Percentiles rank a stretch among this genome's conserved stretches.
Conservation (phyloP, 1,139 yeast species). For the Kurtzmaniella quercitrusa region DNA sequence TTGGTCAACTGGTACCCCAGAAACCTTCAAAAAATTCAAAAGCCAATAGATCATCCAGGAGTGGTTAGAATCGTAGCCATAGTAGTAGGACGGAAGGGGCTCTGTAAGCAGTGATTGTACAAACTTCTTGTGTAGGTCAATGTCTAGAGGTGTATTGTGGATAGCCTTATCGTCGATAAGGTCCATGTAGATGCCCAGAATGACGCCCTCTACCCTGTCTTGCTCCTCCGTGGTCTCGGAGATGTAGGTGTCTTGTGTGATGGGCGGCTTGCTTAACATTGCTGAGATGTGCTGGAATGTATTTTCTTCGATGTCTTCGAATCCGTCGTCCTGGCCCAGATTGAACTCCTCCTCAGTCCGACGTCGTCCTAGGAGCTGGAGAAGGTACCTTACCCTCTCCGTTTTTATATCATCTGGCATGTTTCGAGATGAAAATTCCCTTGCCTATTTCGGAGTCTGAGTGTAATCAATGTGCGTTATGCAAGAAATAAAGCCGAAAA, state of each 20-base stretch:
- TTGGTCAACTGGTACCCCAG: conserved; percentile 6
- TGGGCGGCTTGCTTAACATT: conserved; percentile 14
- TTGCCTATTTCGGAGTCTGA: neutral
- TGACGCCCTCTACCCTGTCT: conserved; percentile 32
- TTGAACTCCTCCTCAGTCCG: conserved; percentile 8
- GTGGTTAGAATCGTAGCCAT: conserved; percentile 74
- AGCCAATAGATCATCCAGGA: conserved; percentile 93
- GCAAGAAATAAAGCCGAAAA: neutral
- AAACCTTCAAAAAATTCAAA: conserved; percentile 41
- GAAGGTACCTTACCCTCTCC: conserved; percentile 15
- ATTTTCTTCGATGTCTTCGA: conserved; percentile 11
- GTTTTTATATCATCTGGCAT: conserved; percentile 8
- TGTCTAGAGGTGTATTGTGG: conserved; percentile 7
- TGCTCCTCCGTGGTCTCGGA: conserved; percentile 40
- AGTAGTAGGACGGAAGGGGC: conserved; percentile 46
- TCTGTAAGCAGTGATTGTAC: conserved; percentile 27
- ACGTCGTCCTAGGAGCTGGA: conserved; percentile 13
- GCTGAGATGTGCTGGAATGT: conserved; percentile 1
- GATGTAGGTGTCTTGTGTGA: conserved; percentile 14
- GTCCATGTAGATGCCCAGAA: conserved; percentile 24
- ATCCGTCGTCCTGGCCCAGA: conserved; percentile 9
- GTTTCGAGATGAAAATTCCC: neutral
- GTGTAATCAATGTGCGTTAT: neutral
- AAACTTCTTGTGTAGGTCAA: conserved; percentile 15
- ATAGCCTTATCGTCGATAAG: conserved; percentile 14